Conservation (phyloP, 2,329 filamentous ascomycete genomes). For the Periconia digitata region DNA sequence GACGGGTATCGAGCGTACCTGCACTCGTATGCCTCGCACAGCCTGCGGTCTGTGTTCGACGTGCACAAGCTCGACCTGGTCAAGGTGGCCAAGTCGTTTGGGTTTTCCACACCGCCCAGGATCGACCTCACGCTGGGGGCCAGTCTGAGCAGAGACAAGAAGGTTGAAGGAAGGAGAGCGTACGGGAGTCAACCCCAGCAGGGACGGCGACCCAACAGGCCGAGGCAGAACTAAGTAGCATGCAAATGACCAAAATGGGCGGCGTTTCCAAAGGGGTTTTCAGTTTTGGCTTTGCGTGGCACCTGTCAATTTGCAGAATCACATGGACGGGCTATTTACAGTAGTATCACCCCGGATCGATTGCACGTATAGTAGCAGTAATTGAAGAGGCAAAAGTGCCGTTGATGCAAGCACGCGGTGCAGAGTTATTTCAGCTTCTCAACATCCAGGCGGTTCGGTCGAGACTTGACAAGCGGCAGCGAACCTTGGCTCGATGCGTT, state of each 20-base stretch:
- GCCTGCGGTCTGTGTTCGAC: slow-evolving; percentile 79
- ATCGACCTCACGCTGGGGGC: slow-evolving; percentile 78
- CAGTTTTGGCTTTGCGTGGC: too few species aligned
- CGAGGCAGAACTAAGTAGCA: slow-evolving; percentile 32
- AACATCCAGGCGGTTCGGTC: too few species aligned
- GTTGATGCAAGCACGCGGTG: too few species aligned
- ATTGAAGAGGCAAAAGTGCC: too few species aligned
- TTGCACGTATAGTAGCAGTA: too few species aligned
- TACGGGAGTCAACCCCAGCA: slow-evolving; percentile 81
- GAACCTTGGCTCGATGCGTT: too few species aligned
- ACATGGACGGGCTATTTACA: too few species aligned
- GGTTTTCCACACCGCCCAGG: slow-evolving; percentile 74
- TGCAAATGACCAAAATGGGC: neutral
- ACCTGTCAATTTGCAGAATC: too few species aligned
- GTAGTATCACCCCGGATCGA: too few species aligned
- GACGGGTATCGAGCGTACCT: slow-evolving; percentile 85
- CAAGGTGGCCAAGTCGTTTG: slow-evolving; percentile 83
- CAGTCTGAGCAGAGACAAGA: slow-evolving; percentile 74
- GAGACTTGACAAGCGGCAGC: too few species aligned
- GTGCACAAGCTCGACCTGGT: slow-evolving; percentile 79
- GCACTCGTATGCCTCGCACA: slow-evolving; percentile 90
- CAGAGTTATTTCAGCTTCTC: too few species aligned
- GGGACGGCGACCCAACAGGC: slow-evolving; percentile 56
- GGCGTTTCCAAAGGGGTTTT: too few species aligned
- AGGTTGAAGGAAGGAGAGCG: slow-evolving; percentile 62